A percentile compares a stretch with the other conserved stretches of the same genome.
Conservation (phyloP, 164 flowering plant species). For the Tinospora cordifolia region DNA sequence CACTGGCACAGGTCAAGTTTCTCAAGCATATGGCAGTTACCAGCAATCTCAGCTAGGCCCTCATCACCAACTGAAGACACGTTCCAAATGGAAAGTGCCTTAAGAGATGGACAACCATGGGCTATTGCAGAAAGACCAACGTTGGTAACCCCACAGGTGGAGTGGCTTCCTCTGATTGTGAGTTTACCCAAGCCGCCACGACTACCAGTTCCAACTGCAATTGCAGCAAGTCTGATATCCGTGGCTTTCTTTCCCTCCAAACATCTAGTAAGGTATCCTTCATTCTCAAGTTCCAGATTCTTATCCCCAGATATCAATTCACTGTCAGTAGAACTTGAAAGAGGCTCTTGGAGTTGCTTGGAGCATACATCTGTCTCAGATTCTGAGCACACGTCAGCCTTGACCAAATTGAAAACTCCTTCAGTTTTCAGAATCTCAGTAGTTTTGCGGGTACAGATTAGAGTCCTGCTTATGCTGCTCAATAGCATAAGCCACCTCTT, state of each 20-base stretch:
- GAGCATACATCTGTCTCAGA: not conserved
- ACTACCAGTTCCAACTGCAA: constrained; percentile 59
- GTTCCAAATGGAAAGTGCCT: constrained; percentile 60
- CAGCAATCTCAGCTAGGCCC: constrained; percentile 55
- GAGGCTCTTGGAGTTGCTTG: too few species aligned
- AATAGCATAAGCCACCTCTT: constrained; percentile 68
- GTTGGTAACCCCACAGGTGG: constrained; percentile 43
- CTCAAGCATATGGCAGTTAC: constrained; percentile 50
- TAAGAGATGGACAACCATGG: constrained; percentile 62
- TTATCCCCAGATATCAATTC: constrained; percentile 15
- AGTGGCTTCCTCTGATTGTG: constrained; percentile 45
- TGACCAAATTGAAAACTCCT: not conserved
- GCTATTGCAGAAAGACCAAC: constrained; percentile 58
- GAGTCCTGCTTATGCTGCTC: constrained; percentile 39
- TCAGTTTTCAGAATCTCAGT: not conserved
- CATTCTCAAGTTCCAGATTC: constrained; percentile 28
- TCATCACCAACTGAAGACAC: constrained; percentile 45
- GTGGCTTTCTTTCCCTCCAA: constrained; percentile 86
- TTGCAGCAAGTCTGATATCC: constrained; percentile 72
- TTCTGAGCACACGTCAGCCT: not conserved
- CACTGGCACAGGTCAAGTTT: constrained; percentile 67
- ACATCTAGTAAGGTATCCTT: constrained; percentile 57
- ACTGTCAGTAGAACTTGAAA: constrained; percentile 1
- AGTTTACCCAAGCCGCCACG: constrained; percentile 85
- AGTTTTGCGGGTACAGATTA: constrained; percentile 22